Conservation (phyloP, 192 early-diverging fungal genomes). For the Glomus cerebriforme region DNA sequence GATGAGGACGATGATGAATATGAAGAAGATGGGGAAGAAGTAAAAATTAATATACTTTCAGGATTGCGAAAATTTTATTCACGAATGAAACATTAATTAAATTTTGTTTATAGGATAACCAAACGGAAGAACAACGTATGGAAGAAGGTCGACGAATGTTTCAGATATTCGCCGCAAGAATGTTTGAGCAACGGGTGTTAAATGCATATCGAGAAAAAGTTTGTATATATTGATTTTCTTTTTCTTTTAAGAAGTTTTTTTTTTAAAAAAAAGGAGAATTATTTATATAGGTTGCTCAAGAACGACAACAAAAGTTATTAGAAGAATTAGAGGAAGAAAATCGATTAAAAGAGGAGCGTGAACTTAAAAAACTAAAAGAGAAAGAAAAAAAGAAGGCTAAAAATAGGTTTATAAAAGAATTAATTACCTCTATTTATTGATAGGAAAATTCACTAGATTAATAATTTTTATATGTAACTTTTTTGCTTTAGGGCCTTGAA, state of each 20-base stretch:
- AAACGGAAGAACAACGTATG: conserved; percentile 86
- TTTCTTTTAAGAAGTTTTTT: background rate
- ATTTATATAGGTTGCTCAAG: conserved; percentile 56
- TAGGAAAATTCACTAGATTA: background rate
- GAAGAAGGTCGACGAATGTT: conserved; percentile 94
- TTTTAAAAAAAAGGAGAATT: background rate
- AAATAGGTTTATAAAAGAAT: conserved; percentile 59
- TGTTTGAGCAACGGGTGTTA: conserved; percentile 97
- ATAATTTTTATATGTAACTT: background rate
- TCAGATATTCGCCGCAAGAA: conserved; percentile 92
- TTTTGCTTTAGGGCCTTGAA: conserved; percentile 56
- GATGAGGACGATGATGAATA: conserved; percentile 58
- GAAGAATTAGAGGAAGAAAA: conserved; percentile 89
- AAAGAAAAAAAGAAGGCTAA: conserved; percentile 76
- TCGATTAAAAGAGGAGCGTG: conserved; percentile 58
- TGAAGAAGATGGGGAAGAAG: conserved; percentile 44
- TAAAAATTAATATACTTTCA: background rate
- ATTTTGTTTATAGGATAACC: conserved; percentile 54
- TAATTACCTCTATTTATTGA: no score
- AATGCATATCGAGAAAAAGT: conserved; percentile 94
- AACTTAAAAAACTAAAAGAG: conserved; percentile 59
- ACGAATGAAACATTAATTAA: background rate
- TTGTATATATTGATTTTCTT: background rate
- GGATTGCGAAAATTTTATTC: background rate
- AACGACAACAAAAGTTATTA: conserved; percentile 84